Evolutionary conservation across 305 asterid genomes (phyloP).

Genomic region (Rubia balearica): DNA sequence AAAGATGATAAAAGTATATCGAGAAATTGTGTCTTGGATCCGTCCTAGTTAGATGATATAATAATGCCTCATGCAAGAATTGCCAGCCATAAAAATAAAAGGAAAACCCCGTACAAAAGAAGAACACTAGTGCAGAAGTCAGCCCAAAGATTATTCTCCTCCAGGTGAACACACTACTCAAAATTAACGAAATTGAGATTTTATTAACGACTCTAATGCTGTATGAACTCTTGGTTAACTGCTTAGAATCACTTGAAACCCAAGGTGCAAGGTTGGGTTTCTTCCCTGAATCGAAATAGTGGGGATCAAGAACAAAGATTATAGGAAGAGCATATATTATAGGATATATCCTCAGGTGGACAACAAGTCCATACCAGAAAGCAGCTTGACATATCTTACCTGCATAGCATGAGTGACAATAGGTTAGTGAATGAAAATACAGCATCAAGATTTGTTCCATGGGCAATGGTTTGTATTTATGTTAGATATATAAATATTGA

Average conservation of each 20-base stretch:
- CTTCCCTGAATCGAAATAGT: constrained; percentile 39
- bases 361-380: constrained; percentile 85
- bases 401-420: constrained; percentile 29
- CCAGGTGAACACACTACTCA: constrained; percentile 52
- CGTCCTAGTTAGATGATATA: constrained; percentile 86
- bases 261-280: constrained; percentile 56
- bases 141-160: constrained; percentile 68
- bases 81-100: constrained; percentile 77
- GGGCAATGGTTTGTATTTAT: neutral
- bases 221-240: constrained; percentile 25
- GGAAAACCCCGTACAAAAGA: constrained; percentile 55
- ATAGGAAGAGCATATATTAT: constrained; percentile 84
- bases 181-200: constrained; percentile 21
- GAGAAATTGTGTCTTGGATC: constrained; percentile 97
- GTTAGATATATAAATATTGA: neutral
- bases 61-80: constrained; percentile 77
- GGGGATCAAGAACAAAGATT: constrained; percentile 59
- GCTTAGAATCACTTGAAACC: constrained; percentile 33
- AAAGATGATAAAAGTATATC: constrained; percentile 84
- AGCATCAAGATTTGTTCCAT: neutral
- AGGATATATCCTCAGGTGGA: constrained; percentile 84
- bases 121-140: constrained; percentile 61
- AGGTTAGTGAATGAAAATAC: neutral
- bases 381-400: constrained; percentile 70
- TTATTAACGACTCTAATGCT: constrained; percentile 22